Percentiles rank a stretch among this genome's conserved stretches.
These are phyloP conservation scores for Metarhizium guizhouense DNA, from an alignment of 2,329 filamentous ascomycete genomes.

Conservation along the genomic window DNA sequence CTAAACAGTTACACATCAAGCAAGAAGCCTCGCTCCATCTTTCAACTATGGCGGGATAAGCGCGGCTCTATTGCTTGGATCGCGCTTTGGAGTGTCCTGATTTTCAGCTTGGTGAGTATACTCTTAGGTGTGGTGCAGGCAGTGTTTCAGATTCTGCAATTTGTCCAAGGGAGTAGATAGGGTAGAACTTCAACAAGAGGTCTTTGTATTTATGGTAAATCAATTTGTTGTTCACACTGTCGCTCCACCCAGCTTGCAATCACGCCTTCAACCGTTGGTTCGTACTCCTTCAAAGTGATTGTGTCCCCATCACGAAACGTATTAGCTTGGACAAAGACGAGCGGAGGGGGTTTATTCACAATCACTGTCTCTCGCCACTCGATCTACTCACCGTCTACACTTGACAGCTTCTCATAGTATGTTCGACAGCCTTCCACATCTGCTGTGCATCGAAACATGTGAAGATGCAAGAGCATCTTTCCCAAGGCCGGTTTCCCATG, in stretches of 20 bases:
- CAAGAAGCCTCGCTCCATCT: no score
- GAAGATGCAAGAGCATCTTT: constrained; percentile 47
- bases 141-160: no score
- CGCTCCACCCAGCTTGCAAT: constrained; percentile 37
- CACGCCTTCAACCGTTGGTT: background rate
- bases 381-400: constrained; percentile 31
- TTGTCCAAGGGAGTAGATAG: no score
- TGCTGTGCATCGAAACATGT: constrained; percentile 55
- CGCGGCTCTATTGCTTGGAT: no score
- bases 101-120: no score
- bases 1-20: no score
- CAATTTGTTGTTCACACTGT: background rate
- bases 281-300: background rate
- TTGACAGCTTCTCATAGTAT: constrained; percentile 50
- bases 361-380: background rate
- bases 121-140: no score
- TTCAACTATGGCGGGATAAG: no score
- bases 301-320: background rate
- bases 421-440: constrained; percentile 41
- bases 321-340: background rate
- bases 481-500: constrained; percentile 51
- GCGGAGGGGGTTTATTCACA: background rate
- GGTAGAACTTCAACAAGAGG: no score
- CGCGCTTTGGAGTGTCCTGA: no score
- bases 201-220: no score